These are phyloP conservation scores for Nepenthes alata DNA, from an alignment of 179 eudicot species.

Conservation along the genomic window DNA sequence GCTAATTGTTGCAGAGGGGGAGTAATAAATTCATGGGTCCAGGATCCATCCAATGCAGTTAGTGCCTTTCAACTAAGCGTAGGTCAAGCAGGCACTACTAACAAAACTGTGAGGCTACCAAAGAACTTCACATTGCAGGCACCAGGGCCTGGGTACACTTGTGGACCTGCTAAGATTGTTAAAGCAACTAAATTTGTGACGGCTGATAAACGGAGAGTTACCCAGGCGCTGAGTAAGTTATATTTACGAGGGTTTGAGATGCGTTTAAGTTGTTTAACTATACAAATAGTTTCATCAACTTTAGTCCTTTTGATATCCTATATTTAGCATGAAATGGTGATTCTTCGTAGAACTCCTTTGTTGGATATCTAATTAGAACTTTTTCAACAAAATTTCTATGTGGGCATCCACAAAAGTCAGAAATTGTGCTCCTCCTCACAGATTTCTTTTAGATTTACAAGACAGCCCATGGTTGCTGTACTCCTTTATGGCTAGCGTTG, in stretches of 20 bases:
- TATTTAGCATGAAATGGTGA: background rate
- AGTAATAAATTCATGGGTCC: slow-evolving; percentile 27
- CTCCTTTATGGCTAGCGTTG: too few relatives aligned
- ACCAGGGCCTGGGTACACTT: slow-evolving; percentile 48
- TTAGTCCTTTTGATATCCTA: too few relatives aligned
- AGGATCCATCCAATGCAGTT: slow-evolving; percentile 26
- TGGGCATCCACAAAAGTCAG: background rate
- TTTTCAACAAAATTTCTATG: background rate
- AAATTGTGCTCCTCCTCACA: too few relatives aligned
- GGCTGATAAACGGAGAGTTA: slow-evolving; percentile 37
- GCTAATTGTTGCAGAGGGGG: slow-evolving; percentile 32
- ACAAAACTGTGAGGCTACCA: slow-evolving; percentile 30
- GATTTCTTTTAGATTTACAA: too few relatives aligned
- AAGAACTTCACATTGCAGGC: slow-evolving; percentile 30
- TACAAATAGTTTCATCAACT: too few relatives aligned
- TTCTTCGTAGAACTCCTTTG: too few relatives aligned
- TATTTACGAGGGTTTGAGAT: background rate
- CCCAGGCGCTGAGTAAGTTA: slow-evolving; percentile 39
- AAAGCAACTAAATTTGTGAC: slow-evolving; percentile 23
- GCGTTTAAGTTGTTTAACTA: too few relatives aligned
- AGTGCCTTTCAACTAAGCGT: slow-evolving; percentile 33
- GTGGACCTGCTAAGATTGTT: slow-evolving; percentile 34
- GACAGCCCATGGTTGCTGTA: too few relatives aligned
- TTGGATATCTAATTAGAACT: background rate
- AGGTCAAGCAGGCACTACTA: slow-evolving; percentile 30